These are phyloP conservation scores for Phytophthora europaea DNA, from an alignment of 352 stramenopile species.

Conservation along the genomic window DNA sequence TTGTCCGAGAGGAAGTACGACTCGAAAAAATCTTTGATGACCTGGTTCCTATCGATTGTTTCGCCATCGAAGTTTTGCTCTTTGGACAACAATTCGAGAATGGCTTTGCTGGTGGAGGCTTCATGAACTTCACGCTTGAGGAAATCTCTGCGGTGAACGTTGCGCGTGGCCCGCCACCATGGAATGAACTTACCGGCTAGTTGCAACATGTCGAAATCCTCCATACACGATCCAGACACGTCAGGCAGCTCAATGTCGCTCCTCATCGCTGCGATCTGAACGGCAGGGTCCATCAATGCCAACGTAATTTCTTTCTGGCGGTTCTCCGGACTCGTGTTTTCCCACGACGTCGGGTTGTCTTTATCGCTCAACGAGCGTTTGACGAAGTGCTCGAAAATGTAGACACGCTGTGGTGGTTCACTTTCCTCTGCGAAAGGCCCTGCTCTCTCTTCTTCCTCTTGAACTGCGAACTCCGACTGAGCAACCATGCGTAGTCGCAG, in stretches of 20 bases:
- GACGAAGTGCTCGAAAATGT: slow-evolving; percentile 67
- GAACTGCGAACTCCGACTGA: slow-evolving; percentile 45
- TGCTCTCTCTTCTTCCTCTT: slow-evolving; percentile 35
- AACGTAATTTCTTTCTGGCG: slow-evolving; percentile 62
- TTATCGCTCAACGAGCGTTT: slow-evolving; percentile 34
- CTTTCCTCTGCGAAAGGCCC: slow-evolving; percentile 28
- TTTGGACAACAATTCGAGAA: slow-evolving; percentile 47
- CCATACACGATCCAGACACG: slow-evolving; percentile 42
- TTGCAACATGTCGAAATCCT: slow-evolving; percentile 58
- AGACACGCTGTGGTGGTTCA: slow-evolving; percentile 31
- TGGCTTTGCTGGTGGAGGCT: slow-evolving; percentile 44
- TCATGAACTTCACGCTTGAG: slow-evolving; percentile 59
- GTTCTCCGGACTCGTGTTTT: slow-evolving; percentile 44
- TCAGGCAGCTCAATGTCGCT: slow-evolving; percentile 71
- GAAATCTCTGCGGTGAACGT: slow-evolving; percentile 65
- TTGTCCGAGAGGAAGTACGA: slow-evolving; percentile 58
- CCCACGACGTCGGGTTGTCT: slow-evolving; percentile 55
- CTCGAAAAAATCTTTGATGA: slow-evolving; percentile 48
- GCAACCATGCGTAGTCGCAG: slow-evolving; percentile 38
- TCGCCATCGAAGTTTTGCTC: slow-evolving; percentile 31
- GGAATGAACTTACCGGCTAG: slow-evolving; percentile 59
- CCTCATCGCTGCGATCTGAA: slow-evolving; percentile 70
- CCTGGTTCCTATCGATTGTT: slow-evolving; percentile 7
- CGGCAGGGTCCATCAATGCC: slow-evolving; percentile 60
- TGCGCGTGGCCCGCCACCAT: slow-evolving; percentile 64